Evolutionary conservation across 495 filamentous ascomycete genomes (phyloP).

Genomic region (Aspergillus olivimuriae): DNA sequence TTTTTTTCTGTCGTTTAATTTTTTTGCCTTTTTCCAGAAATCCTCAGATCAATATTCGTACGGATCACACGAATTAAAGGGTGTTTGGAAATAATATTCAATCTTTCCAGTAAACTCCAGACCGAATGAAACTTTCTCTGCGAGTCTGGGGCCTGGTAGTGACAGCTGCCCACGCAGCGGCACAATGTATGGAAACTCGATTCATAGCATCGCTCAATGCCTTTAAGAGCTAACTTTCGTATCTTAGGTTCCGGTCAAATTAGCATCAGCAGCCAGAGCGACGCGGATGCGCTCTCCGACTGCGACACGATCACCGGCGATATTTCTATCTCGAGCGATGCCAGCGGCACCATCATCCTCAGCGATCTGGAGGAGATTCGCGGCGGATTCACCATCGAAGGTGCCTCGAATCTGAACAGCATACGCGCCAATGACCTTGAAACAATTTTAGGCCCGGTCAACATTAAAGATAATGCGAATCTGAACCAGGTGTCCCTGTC

Average conservation of each 20-base stretch:
- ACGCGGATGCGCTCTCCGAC: constrained; percentile 17
- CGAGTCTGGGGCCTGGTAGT: not conserved
- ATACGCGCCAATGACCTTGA: constrained; percentile 20
- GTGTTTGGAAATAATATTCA: no score
- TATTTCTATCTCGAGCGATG: constrained; percentile 20
- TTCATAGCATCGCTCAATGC: not conserved
- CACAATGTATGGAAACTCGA: not conserved
- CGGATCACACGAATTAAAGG: no score
- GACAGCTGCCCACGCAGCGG: not conserved
- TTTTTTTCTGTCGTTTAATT: no score
- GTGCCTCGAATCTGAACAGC: constrained; percentile 11
- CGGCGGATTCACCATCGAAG: constrained; percentile 18
- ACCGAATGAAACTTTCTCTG: not conserved
- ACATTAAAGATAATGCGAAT: constrained; percentile 14
- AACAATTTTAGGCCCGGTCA: constrained; percentile 17
- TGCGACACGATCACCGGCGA: constrained; percentile 23
- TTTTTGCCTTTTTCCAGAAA: no score
- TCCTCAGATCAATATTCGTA: no score
- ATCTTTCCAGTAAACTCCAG: no score
- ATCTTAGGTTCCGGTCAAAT: constrained; percentile 18
- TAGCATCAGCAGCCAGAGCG: constrained; percentile 24
- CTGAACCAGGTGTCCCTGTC: constrained; percentile 15
- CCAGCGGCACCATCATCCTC: constrained; percentile 20
- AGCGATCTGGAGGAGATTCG: constrained; percentile 21
- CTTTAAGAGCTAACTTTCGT: not conserved